Evolutionary conservation across 1,284 basidiomycete species (phyloP).

Genomic region (Rhizoctonia solani): DNA sequence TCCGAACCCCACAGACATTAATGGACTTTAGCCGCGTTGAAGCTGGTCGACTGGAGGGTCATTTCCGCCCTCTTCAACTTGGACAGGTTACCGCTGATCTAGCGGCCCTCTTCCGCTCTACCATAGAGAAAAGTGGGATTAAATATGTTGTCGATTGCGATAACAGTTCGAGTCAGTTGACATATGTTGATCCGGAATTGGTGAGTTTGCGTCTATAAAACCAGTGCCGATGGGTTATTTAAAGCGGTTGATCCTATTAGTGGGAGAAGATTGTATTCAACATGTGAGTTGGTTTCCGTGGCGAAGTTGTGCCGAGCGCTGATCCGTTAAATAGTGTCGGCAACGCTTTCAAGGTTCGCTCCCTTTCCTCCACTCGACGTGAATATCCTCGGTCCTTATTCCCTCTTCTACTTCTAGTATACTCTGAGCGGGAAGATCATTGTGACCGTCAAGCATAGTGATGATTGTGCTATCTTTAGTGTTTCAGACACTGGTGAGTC

Average conservation of each 20-base stretch:
- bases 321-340: constrained; percentile 40
- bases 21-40: constrained; percentile 44
- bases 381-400: background rate
- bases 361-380: background rate
- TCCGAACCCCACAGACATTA: constrained; percentile 35
- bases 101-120: constrained; percentile 45
- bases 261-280: constrained; percentile 48
- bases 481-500: constrained; percentile 42
- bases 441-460: constrained; percentile 39
- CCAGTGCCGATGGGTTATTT: background rate
- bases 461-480: constrained; percentile 38
- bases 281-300: constrained; percentile 33
- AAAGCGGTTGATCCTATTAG: constrained; percentile 27
- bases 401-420: constrained; percentile 35
- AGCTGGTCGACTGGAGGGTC: constrained; percentile 37
- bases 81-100: constrained; percentile 43
- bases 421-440: constrained; percentile 41
- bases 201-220: constrained; percentile 6
- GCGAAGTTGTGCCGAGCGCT: background rate
- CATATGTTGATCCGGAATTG: constrained; percentile 44
- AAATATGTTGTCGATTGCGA: constrained; percentile 42
- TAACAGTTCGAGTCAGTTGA: constrained; percentile 32
- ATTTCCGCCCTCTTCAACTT: constrained; percentile 43
- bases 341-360: constrained; percentile 45
- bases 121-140: constrained; percentile 43